Evolutionary conservation across 805 yeast genomes (phyloP), one percentile per base, ranked within the genome.

Genomic region (Grigorovia transvaalensis): DNA sequence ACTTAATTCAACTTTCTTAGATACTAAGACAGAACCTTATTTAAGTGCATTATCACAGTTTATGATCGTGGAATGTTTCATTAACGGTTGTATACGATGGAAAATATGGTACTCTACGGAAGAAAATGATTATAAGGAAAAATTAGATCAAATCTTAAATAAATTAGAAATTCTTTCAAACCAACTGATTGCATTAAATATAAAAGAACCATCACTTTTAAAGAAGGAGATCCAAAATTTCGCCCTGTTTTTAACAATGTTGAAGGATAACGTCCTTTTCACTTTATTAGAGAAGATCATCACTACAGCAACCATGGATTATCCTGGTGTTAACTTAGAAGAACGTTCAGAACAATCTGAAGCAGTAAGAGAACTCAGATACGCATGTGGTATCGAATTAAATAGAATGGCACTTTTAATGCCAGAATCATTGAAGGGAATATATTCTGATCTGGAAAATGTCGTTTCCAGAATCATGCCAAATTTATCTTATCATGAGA

Each of bases 11-110:
- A 70, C 77, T 44, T 75, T 75, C 50, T 66, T 88, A 54, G 79
- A 76, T 47, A 76, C 77, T 53, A 75, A 75, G 53, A 78, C 78
- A 1, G 85, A 84, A 53, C 85, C 96, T 5, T 86, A 79, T 62
- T 76, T 85, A 45, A 77, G 81, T 54, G 93, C 95, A 0, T 77
- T 83, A 50, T 79, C 95, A 0, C 96, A 89, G 64, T 81, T 93
- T 54, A 83, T 82, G 62, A 80, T 89, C 27, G 87, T 89, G 29
- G 98, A 91, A 67, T 84, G 96, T 40, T 84, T 95, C 58, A 79
- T 93, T 38, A 78, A 96, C 54, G 99, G 98, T 41, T 84, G 95
- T 23, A 82, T 93, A 12, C 79, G 99, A 63, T 95, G 99, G 99
- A 81, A 88, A 60, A 81, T 88, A 17, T 91, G 97, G 96, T 89